Evolutionary conservation across 495 filamentous ascomycete species (phyloP).

Genomic region (Parathielavia hyrcaniae): DNA sequence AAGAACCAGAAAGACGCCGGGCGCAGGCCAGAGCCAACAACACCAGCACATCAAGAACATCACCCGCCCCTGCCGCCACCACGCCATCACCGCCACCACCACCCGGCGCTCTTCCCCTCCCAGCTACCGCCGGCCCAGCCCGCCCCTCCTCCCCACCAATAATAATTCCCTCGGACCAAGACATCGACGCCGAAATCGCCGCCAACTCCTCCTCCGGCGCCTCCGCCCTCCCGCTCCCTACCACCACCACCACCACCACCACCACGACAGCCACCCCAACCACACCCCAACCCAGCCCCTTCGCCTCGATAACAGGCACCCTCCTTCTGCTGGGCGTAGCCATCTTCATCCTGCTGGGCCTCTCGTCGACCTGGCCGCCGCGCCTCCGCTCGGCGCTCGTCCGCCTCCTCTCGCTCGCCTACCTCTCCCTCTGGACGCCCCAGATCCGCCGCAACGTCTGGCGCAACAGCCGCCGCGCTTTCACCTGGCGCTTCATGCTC

Average conservation of each 20-base stretch:
- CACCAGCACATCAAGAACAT: conserved; percentile 33
- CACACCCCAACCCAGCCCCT: conserved; percentile 33
- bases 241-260: conserved; percentile 4
- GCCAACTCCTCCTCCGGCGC: conserved; percentile 37
- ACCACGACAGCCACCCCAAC: conserved; percentile 36
- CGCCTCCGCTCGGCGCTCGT: conserved; percentile 63
- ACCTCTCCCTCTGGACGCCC: conserved; percentile 85
- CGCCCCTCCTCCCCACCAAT: conserved; percentile 49
- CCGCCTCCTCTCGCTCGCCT: conserved; percentile 59
- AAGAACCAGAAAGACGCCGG: conserved; percentile 59
- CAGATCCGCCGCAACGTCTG: conserved; percentile 87
- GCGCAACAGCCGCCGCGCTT: conserved; percentile 82
- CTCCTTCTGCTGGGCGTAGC: conserved; percentile 67
- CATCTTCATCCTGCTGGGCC: conserved; percentile 66
- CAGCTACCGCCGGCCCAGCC: conserved; percentile 49
- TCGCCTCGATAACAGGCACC: conserved; percentile 71
- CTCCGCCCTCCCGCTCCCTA: conserved; percentile 18
- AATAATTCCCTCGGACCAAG: conserved; percentile 80
- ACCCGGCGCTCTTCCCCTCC: conserved; percentile 52
- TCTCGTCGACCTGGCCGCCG: conserved; percentile 68
- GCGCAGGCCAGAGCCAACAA: conserved; percentile 31
- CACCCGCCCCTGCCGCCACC: conserved; percentile 18
- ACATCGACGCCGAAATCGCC: conserved; percentile 55
- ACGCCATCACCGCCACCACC: conserved; percentile 24
- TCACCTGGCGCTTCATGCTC: conserved; percentile 80